Evolutionary conservation across 306 rosid species (phyloP), one percentile per base, ranked within the genome.

Genomic region (Trichosanthes cucumerina): DNA sequence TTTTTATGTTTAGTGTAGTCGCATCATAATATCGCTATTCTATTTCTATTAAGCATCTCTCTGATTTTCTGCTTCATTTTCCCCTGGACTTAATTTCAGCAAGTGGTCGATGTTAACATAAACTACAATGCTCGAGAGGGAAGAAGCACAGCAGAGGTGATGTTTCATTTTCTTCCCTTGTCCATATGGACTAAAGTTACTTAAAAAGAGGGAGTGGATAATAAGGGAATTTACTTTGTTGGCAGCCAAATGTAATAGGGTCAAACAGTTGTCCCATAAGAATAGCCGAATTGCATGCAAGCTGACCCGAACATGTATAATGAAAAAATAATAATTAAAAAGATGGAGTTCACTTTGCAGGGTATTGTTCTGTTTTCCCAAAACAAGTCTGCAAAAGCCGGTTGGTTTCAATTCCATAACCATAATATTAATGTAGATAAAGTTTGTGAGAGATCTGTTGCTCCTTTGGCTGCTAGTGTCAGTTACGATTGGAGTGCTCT

Each of bases 71-170:
- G 50, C 50, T 31, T 66, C 63, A 49, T 65, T 69, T 36, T 79
- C 9, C 46, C 12, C 68, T 77, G 70, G 47, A 56, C n/a, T 82
- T 62, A 18, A 75, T 80, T 82, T 84, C 87, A 96, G 99, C 80
- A 86, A 85, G 78, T 83, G 77, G 89, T 89, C 62, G 96, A 93
- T 83, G 94, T 88, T 75, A 93, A 90, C 76, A 75, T 96, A 81
- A 81, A 90, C 68, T 89, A 96, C 82, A 85, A 93, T 90, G 88
- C 97, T 80, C 91, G 94, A 50, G 96, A 96, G 88, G 92, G 91
- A 82, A 90, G 92, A 83, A 91, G 97, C 91, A 88, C 93, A 14
- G 89, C 88, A 18, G 96, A 90, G 94, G 99, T 91, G 84, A 87
- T 87, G 71, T 68, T 57, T 85, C 80, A 46, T 24, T 54, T 78